Conservation (phyloP, 1,284 basidiomycete genomes). For the Puccinia sorghi region DNA sequence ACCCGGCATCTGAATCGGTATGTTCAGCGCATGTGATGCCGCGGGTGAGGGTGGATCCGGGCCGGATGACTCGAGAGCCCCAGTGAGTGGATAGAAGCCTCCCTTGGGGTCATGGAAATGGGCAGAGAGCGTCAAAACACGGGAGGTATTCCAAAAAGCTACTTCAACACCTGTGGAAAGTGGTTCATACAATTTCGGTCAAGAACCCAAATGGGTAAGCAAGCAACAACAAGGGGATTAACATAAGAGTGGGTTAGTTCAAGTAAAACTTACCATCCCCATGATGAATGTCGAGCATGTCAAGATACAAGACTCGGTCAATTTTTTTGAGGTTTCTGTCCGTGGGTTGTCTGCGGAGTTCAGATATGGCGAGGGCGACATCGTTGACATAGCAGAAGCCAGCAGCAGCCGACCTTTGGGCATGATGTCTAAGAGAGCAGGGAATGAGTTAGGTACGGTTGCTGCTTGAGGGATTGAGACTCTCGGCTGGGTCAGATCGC, state of each 20-base stretch:
- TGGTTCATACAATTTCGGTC: slow-evolving; percentile 64
- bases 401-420: slow-evolving; percentile 70
- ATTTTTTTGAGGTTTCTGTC: slow-evolving; percentile 57
- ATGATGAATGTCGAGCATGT: slow-evolving; percentile 81
- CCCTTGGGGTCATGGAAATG: slow-evolving; percentile 68
- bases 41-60: slow-evolving; percentile 56
- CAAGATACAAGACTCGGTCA: slow-evolving; percentile 79
- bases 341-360: slow-evolving; percentile 51
- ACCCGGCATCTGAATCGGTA: slow-evolving; percentile 48
- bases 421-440: slow-evolving; percentile 67
- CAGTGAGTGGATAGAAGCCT: slow-evolving; percentile 67
- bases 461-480: neutral
- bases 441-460: neutral
- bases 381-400: slow-evolving; percentile 96
- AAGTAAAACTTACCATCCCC: slow-evolving; percentile 70
- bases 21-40: slow-evolving; percentile 50
- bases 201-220: slow-evolving; percentile 52
- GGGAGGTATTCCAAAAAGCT: slow-evolving; percentile 59
- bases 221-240: slow-evolving; percentile 55
- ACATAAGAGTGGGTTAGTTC: slow-evolving; percentile 50
- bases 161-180: slow-evolving; percentile 66
- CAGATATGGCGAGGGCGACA: slow-evolving; percentile 71
- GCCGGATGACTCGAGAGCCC: slow-evolving; percentile 62
- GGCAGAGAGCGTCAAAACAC: slow-evolving; percentile 63
- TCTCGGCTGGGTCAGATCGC: neutral